Conservation (phyloP, 1,139 yeast species). For the Blastobotrys apis region DNA sequence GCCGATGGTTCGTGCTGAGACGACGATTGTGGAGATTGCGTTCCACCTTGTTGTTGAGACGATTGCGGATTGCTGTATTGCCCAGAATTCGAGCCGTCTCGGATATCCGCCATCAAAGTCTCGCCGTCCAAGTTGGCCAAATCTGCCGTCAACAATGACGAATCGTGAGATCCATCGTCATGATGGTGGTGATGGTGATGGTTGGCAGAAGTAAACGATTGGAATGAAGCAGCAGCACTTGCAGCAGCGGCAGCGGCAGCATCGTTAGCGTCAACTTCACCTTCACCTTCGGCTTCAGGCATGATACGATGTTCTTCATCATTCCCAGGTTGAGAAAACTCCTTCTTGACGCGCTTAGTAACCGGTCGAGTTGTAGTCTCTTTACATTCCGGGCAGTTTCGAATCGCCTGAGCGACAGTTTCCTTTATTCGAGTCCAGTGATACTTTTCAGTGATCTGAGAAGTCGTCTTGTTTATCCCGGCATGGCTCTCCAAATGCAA, state of each 20-base stretch:
- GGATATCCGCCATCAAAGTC: no score
- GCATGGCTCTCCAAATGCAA: slow-evolving; percentile 67
- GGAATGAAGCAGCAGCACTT: slow-evolving; percentile 14
- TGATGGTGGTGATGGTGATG: no score
- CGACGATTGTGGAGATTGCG: slow-evolving; percentile 16
- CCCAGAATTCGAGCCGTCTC: slow-evolving; percentile 43
- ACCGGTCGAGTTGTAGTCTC: slow-evolving; percentile 36
- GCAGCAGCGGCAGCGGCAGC: slow-evolving; percentile 21
- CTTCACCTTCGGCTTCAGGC: slow-evolving; percentile 1
- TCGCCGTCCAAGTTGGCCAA: slow-evolving; percentile 38
- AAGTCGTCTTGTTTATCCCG: slow-evolving; percentile 88
- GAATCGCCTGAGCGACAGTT: slow-evolving; percentile 76
- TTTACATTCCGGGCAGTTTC: slow-evolving; percentile 72
- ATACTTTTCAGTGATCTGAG: slow-evolving; percentile 69
- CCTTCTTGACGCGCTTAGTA: slow-evolving; percentile 24
- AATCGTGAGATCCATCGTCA: slow-evolving; percentile 14
- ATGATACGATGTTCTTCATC: not conserved
- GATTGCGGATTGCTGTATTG: no score
- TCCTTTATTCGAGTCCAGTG: slow-evolving; percentile 92
- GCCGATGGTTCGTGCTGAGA: slow-evolving; percentile 3
- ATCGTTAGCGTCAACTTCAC: slow-evolving; percentile 14
- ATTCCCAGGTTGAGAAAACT: slow-evolving; percentile 13
- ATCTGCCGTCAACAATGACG: slow-evolving; percentile 20
- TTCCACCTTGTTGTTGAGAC: no score
- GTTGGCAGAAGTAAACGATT: not conserved